These are phyloP conservation scores for Eucalyptus marginata DNA, from an alignment of 345 rosid species.

Conservation along the genomic window DNA sequence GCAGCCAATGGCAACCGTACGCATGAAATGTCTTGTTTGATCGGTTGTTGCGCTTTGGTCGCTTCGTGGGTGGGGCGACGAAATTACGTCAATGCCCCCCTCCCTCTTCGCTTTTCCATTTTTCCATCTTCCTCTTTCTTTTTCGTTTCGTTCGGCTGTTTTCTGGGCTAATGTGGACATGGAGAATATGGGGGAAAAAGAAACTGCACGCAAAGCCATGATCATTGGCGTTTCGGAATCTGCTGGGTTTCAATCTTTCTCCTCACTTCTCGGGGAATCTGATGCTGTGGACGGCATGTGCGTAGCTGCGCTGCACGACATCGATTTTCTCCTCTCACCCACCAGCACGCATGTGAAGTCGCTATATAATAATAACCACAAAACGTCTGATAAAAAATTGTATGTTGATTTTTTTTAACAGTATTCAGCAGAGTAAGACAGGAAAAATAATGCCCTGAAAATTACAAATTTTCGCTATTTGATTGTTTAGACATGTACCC, in stretches of 20 bases:
- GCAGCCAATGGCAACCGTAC: neutral
- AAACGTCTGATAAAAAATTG: neutral
- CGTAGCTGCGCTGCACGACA: neutral
- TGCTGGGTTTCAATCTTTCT: neutral
- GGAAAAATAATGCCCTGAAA: neutral
- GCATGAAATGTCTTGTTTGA: neutral
- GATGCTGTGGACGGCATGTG: neutral
- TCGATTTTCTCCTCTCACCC: neutral
- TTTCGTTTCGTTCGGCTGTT: neutral
- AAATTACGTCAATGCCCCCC: neutral
- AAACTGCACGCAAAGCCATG: neutral
- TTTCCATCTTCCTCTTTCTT: neutral
- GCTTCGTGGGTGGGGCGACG: neutral
- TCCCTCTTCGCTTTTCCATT: rapidly evolving
- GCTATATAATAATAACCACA: neutral
- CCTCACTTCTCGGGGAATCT: neutral
- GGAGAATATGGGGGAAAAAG: neutral
- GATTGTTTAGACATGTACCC: neutral
- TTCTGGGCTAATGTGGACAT: neutral
- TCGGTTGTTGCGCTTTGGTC: neutral
- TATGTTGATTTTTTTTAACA: neutral
- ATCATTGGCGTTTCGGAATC: neutral
- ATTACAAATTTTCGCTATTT: neutral
- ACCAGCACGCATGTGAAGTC: neutral
- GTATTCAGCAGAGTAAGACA: neutral